Evolutionary conservation across 371 early-diverging fungal genomes (phyloP).

Genomic region (Mortierella sp.): DNA sequence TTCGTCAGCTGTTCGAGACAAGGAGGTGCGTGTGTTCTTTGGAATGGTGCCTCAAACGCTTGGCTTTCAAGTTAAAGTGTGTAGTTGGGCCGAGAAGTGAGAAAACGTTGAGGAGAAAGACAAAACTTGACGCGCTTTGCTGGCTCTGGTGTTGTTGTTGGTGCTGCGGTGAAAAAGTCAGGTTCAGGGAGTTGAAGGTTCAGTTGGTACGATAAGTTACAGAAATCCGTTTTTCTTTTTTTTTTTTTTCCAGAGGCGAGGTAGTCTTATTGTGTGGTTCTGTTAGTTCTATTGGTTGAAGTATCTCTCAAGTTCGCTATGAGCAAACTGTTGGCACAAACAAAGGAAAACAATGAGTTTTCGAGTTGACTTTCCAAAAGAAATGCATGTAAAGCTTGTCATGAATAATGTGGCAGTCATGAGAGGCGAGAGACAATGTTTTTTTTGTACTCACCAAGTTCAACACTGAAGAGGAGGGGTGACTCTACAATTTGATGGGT

Average conservation of each 20-base stretch:
- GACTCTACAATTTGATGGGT: too few species aligned
- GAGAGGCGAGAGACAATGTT: too few species aligned
- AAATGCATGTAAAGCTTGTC: neutral
- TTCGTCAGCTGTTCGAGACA: conserved; percentile 6
- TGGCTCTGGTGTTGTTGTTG: conserved; percentile 12
- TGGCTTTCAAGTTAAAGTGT: conserved; percentile 41
- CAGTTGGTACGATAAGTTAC: neutral
- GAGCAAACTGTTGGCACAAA: too few species aligned
- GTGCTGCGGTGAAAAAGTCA: conserved; percentile 28
- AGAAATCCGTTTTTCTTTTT: too few species aligned
- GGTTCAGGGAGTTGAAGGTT: conserved; percentile 19
- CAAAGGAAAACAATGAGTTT: neutral
- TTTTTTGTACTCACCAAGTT: too few species aligned
- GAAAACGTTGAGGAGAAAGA: conserved; percentile 1
- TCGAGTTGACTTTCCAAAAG: neutral
- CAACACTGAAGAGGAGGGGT: too few species aligned
- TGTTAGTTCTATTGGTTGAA: too few species aligned
- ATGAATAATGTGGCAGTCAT: conserved; percentile 5
- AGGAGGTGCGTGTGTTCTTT: conserved; percentile 7
- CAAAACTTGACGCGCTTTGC: conserved; percentile 5
- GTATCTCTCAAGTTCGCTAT: too few species aligned
- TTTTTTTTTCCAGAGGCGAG: too few species aligned
- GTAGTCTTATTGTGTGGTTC: too few species aligned
- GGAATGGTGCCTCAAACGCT: conserved; percentile 28
- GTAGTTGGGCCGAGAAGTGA: neutral